Evolutionary conservation across 2,329 filamentous ascomycete species (phyloP).

Genomic region (Paecilomyces formosus): DNA sequence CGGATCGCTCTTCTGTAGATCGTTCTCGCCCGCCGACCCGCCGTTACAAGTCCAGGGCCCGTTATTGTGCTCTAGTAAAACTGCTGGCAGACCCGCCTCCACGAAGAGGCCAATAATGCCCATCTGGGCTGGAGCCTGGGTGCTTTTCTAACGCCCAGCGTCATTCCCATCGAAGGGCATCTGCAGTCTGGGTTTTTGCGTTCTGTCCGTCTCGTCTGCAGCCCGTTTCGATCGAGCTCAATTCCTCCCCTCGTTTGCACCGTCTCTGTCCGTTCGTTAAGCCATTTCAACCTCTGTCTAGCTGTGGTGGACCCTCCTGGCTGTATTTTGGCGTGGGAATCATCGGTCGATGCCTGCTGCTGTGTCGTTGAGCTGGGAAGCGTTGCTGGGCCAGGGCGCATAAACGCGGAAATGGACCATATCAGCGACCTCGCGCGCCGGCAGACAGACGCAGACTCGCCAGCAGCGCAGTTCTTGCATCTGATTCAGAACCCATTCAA

Average conservation of each 20-base stretch:
- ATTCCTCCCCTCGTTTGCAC: neutral
- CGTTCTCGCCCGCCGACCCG: neutral
- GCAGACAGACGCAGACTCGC: constrained; percentile 17
- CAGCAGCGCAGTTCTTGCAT: constrained; percentile 32
- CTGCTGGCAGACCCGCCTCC: neutral
- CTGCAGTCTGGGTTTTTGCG: neutral
- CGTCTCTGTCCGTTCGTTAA: neutral
- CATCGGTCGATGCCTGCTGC: neutral
- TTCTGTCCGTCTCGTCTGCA: neutral
- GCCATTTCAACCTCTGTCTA: neutral
- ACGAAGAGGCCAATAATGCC: neutral
- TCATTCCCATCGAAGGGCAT: neutral
- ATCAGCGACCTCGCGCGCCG: constrained; percentile 6
- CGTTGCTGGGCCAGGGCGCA: neutral
- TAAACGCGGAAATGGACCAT: neutral
- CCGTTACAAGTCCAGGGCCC: neutral
- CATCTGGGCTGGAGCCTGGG: neutral
- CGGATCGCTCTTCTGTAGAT: neutral
- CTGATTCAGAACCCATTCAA: constrained; percentile 40
- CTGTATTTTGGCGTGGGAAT: neutral
- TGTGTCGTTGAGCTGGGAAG: neutral
- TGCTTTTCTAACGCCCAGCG: neutral
- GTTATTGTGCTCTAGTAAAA: neutral
- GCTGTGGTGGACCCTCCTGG: neutral
- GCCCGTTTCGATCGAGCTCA: neutral